A percentile compares a stretch with the other conserved stretches of the same genome.
phyloP scores from a whole-genome alignment of 148 eudicot species.

The Camellia sinensis region DNA sequence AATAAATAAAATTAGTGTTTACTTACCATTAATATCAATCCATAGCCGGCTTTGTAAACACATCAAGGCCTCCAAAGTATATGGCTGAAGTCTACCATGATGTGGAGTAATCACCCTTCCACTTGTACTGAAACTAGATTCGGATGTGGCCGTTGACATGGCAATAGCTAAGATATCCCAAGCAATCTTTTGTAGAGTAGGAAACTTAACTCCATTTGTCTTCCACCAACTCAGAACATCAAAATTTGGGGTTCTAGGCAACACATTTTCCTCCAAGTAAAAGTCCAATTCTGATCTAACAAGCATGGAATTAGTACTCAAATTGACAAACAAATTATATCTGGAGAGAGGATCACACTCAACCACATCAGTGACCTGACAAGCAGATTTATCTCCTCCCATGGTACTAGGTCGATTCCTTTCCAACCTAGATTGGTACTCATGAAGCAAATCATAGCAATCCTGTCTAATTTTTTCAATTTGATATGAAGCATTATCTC shows the following conservation, averaged over 20 bases:
- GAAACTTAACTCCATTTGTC: neutral
- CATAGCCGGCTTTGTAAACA: constrained; percentile 25
- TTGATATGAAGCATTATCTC: constrained; percentile 1
- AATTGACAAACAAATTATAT: neutral
- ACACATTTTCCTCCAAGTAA: constrained; percentile 3
- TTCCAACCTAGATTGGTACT: neutral
- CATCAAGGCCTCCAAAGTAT: constrained; percentile 26
- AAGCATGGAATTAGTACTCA: neutral
- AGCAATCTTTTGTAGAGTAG: constrained; percentile 19
- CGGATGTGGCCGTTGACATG: constrained; percentile 4
- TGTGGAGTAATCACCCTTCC: constrained; percentile 19
- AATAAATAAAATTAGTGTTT: too few relatives aligned
- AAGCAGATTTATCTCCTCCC: neutral
- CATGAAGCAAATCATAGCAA: constrained; percentile 13
- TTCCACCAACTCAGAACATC: constrained; percentile 22
- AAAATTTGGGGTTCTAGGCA: neutral
- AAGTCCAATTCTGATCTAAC: constrained; percentile 15
- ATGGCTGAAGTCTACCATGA: constrained; percentile 21
- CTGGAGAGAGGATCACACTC: neutral
- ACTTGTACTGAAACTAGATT: constrained; percentile 23
- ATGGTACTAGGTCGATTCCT: neutral
- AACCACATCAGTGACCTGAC: neutral
- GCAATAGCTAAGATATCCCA: constrained; percentile 26
- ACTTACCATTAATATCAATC: neutral
- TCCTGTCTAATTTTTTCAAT: constrained; percentile 3